Evolutionary conservation across 768 basidiomycete genomes (phyloP), one percentile per base, ranked within the genome.

Genomic region (Tulasnella sp.): DNA sequence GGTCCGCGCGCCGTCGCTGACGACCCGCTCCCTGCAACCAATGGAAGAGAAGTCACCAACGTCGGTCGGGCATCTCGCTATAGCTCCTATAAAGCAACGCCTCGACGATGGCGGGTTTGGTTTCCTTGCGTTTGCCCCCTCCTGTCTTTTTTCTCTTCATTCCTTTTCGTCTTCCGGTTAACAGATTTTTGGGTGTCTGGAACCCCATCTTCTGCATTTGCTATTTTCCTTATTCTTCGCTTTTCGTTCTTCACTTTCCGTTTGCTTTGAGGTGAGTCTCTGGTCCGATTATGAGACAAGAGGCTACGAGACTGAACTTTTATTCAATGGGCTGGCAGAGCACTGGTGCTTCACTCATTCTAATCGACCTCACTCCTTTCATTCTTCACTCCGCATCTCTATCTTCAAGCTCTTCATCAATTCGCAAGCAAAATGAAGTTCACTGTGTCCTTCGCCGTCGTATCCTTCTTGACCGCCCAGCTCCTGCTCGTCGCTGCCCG

Each of bases 291-390:
- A n/a, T n/a, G n/a, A n/a, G n/a, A n/a, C n/a, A n/a, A n/a, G n/a
- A n/a, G n/a, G n/a, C n/a, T n/a, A n/a, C n/a, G n/a, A n/a, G n/a
- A 16, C 22, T 52, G 19, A 47, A 8, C 47, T 16, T 70, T 36
- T 36, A 3, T 17, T n/a, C 44, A 3, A 35, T 39, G 37, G 8
- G 22, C 32, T 32, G 52, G 16, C 62, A 72, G 59, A 72, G 71
- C 71, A 72, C 71, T 66, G 71, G 71, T 72, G 71, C 71, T 72
- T 39, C 71, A 40, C 47, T 47, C 69, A 26, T 52, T 35, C 68
- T 44, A 69, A 69, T 44, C 41, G 34, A 44, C 68, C 32, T 39
- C 47, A 42, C 41, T 44, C 47, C 52, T 14, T 12, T 59, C 52
- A 59, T 59, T 59, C 52, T 70, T 62, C 42, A 47, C 26, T 34